These are phyloP conservation scores for Sclerospora graminicola DNA, from an alignment of 352 stramenopile species.

Conservation along the genomic window DNA sequence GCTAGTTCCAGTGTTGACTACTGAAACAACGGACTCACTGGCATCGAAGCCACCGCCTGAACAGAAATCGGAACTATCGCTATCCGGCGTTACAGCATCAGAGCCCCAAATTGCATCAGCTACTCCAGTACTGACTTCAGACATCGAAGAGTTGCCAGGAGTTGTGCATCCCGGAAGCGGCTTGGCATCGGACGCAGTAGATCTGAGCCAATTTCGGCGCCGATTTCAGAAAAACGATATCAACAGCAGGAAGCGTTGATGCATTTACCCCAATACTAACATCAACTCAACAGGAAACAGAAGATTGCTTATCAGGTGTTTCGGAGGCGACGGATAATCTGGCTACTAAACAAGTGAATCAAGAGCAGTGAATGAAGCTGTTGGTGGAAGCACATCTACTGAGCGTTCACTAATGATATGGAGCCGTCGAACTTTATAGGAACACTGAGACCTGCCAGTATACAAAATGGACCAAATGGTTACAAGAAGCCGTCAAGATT, in stretches of 20 bases:
- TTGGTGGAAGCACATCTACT: slow-evolving; percentile 2
- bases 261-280: slow-evolving; percentile 8
- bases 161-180: not conserved
- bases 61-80: not conserved
- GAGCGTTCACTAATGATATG: slow-evolving; percentile 9
- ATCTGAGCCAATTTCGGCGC: not conserved
- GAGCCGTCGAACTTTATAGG: slow-evolving; percentile 12
- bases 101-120: slow-evolving; percentile 1
- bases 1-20: too few relatives aligned
- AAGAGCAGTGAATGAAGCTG: not conserved
- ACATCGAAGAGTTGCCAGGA: not conserved
- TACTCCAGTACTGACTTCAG: not conserved
- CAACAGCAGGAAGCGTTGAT: not conserved
- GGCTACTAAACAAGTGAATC: not conserved
- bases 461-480: slow-evolving; percentile 6
- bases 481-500: slow-evolving; percentile 9
- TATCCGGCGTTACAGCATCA: not conserved
- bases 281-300: slow-evolving; percentile 2
- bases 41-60: not conserved
- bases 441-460: slow-evolving; percentile 13
- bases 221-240: not conserved
- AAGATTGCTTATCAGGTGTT: not conserved
- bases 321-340: not conserved
- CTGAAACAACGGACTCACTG: not conserved
- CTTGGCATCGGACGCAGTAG: not conserved